Conservation (phyloP, 352 stramenopile species). For the Phytophthora multivora region DNA sequence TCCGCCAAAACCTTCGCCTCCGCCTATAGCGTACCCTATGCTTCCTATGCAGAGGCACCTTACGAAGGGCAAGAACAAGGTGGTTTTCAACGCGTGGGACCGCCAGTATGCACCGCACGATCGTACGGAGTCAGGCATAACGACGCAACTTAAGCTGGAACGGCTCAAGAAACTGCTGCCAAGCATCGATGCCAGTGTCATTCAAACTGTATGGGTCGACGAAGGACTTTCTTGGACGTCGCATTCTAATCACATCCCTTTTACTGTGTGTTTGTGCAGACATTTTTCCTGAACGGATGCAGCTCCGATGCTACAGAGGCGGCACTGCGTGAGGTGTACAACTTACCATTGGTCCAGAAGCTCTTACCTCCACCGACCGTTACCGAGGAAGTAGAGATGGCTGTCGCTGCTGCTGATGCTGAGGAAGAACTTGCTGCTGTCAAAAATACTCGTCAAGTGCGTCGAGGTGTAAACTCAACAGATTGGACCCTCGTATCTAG, state of each 20-base stretch:
- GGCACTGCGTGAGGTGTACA: slow-evolving; percentile 65
- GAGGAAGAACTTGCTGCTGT: slow-evolving; percentile 19
- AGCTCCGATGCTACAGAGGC: slow-evolving; percentile 73
- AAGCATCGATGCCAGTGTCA: slow-evolving; percentile 52
- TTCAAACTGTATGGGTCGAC: slow-evolving; percentile 49
- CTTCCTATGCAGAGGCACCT: slow-evolving; percentile 16
- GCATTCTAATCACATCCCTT: slow-evolving; percentile 13
- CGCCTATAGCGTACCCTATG: slow-evolving; percentile 24
- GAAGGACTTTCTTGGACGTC: not conserved
- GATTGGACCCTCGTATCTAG: slow-evolving; percentile 57
- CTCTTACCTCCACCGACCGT: slow-evolving; percentile 6
- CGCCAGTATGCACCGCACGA: slow-evolving; percentile 24
- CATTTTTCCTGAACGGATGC: slow-evolving; percentile 67
- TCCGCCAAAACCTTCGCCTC: slow-evolving; percentile 36
- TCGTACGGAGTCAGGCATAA: slow-evolving; percentile 51
- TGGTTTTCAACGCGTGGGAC: slow-evolving; percentile 37
- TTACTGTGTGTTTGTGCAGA: slow-evolving; percentile 36
- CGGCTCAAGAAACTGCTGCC: slow-evolving; percentile 65
- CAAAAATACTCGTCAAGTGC: slow-evolving; percentile 4
- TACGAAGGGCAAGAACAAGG: slow-evolving; percentile 18
- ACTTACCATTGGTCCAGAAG: slow-evolving; percentile 42
- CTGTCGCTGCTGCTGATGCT: slow-evolving; percentile 19
- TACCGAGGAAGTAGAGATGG: slow-evolving; percentile 33
- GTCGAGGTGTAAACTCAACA: slow-evolving; percentile 4
- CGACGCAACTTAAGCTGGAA: slow-evolving; percentile 71